A percentile compares a stretch with the other conserved stretches of the same genome.
Conservation (phyloP, 1,284 basidiomycete genomes). For the Volvariella volvacea region DNA sequence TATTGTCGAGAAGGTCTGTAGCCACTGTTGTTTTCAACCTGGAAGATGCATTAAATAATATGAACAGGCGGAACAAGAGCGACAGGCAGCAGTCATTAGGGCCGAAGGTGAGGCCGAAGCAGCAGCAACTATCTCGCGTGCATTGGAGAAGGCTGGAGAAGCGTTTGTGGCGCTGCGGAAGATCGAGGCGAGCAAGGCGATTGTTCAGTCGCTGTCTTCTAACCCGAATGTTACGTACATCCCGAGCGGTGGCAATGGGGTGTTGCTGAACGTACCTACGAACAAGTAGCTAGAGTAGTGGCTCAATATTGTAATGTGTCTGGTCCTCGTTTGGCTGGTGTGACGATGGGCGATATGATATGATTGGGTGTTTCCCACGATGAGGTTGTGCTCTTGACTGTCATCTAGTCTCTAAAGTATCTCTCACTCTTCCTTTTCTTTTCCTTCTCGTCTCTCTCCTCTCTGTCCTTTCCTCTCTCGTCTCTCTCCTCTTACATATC, state of each 20-base stretch:
- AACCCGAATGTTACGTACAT: slow-evolving; percentile 88
- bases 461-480: slow-evolving; percentile 31
- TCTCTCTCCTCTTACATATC: slow-evolving; percentile 41
- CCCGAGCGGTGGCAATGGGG: slow-evolving; percentile 72
- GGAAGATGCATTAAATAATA: slow-evolving; percentile 8
- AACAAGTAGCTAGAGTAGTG: slow-evolving; percentile 36
- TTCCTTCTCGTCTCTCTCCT: slow-evolving; percentile 33
- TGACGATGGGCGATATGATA: slow-evolving; percentile 7
- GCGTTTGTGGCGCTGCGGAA: slow-evolving; percentile 93
- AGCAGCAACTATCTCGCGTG: slow-evolving; percentile 85
- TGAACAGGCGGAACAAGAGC: slow-evolving; percentile 91
- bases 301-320: slow-evolving; percentile 2
- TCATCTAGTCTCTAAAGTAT: slow-evolving; percentile 34
- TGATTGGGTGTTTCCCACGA: slow-evolving; percentile 19
- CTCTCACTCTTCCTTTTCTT: slow-evolving; percentile 33
- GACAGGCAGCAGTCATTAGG: slow-evolving; percentile 95
- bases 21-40: not conserved
- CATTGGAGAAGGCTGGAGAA: slow-evolving; percentile 93
- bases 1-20: slow-evolving; percentile 87
- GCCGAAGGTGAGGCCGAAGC: slow-evolving; percentile 99
- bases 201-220: slow-evolving; percentile 73
- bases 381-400: slow-evolving; percentile 32
- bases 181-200: slow-evolving; percentile 98
- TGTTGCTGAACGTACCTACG: slow-evolving; percentile 79
- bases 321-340: slow-evolving; percentile 6